Conservation (phyloP, 768 basidiomycete genomes). For the Tremella mesenterica region DNA sequence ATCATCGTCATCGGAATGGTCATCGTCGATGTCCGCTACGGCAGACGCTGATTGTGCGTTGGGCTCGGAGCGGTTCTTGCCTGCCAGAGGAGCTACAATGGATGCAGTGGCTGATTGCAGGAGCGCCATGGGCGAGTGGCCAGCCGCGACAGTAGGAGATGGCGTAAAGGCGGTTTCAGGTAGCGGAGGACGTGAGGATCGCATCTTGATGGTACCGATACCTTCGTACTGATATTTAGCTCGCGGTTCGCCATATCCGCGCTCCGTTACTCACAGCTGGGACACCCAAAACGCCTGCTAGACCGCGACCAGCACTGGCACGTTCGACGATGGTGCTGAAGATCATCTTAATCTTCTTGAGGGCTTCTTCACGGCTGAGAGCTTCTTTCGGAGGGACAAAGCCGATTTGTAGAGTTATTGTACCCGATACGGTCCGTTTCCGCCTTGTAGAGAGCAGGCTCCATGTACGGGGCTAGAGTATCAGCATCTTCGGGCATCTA, state of each 20-base stretch:
- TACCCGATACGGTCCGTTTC: constrained; percentile 51
- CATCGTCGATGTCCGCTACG: constrained; percentile 44
- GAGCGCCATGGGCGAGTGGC: constrained; percentile 5
- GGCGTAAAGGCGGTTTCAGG: background rate
- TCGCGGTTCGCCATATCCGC: background rate
- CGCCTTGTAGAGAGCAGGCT: constrained; percentile 50
- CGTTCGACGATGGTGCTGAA: constrained; percentile 19
- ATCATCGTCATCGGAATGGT: constrained; percentile 48
- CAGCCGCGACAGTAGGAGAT: background rate
- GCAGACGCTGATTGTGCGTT: background rate
- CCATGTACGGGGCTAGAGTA: constrained; percentile 49
- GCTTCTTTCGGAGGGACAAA: constrained; percentile 45
- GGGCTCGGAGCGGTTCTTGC: constrained; percentile 35
- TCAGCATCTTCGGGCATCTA: constrained; percentile 41
- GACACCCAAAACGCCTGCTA: constrained; percentile 33
- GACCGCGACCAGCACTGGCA: constrained; percentile 9
- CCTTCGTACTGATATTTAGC: constrained; percentile 36
- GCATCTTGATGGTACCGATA: constrained; percentile 42
- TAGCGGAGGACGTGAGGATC: constrained; percentile 4
- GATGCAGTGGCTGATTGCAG: constrained; percentile 13
- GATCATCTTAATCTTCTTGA: constrained; percentile 49
- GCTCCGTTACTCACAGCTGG: constrained; percentile 27
- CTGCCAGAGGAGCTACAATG: constrained; percentile 6
- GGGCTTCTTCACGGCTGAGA: constrained; percentile 38
- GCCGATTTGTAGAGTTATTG: constrained; percentile 57